Conservation (phyloP, 2,329 filamentous ascomycete species). For the Grosmannia penicillata region DNA sequence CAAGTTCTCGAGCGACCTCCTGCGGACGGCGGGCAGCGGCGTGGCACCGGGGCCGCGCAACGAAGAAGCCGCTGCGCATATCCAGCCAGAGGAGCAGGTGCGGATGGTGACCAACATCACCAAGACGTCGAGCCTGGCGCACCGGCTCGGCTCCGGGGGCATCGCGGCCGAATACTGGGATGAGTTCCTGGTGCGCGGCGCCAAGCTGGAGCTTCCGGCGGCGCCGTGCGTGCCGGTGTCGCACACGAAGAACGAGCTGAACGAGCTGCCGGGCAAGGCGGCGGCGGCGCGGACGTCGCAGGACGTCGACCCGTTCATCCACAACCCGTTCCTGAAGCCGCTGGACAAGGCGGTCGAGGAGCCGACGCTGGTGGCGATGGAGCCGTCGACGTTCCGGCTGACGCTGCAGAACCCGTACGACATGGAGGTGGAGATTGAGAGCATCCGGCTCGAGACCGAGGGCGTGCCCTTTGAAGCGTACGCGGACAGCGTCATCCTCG, state of each 20-base stretch:
- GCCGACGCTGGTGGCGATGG: conserved; percentile 61
- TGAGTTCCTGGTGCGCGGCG: conserved; percentile 72
- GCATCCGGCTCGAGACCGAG: conserved; percentile 57
- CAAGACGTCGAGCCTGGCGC: conserved; percentile 65
- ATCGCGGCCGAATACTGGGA: conserved; percentile 89
- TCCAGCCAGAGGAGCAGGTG: conserved; percentile 71
- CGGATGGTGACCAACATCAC: conserved; percentile 74
- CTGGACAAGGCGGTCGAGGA: conserved; percentile 45
- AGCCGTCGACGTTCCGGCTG: conserved; percentile 63
- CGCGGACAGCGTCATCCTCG: conserved; percentile 51
- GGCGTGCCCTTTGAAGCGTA: conserved; percentile 32
- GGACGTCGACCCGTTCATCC: conserved; percentile 74
- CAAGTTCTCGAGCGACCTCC: conserved; percentile 67
- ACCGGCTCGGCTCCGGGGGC: conserved; percentile 50
- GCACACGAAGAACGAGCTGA: conserved; percentile 42
- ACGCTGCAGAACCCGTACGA: conserved; percentile 91
- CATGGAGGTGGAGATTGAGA: conserved; percentile 80
- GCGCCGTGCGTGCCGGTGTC: conserved; percentile 47
- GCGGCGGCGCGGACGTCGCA: conserved; percentile 35
- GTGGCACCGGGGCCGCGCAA: conserved; percentile 57
- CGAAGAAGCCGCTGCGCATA: conserved; percentile 53
- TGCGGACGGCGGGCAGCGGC: conserved; percentile 69
- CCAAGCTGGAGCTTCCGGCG: conserved; percentile 53
- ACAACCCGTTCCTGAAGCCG: conserved; percentile 77
- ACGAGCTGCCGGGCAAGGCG: conserved; percentile 32